phyloP scores from a whole-genome alignment of 257 asterid genomes.

The Jacaranda mimosifolia region DNA sequence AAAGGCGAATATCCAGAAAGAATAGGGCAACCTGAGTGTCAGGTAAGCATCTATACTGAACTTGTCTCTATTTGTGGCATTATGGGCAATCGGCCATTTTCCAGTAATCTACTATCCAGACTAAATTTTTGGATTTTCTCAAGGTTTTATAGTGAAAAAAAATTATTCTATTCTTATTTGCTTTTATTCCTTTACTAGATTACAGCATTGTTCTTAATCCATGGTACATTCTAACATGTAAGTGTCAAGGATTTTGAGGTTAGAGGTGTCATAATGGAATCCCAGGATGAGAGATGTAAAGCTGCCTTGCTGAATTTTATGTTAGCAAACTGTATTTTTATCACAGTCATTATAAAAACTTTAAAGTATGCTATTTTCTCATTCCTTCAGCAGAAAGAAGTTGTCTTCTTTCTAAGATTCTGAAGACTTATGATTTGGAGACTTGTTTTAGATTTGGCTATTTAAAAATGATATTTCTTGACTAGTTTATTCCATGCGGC shows the following conservation, averaged over 20 bases:
- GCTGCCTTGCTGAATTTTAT: too few relatives aligned
- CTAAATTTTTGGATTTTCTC: neutral
- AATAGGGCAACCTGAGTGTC: conserved; percentile 91
- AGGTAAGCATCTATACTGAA: conserved; percentile 54
- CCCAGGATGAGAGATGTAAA: too few relatives aligned
- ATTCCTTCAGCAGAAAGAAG: too few relatives aligned
- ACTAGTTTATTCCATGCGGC: neutral
- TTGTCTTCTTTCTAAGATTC: neutral
- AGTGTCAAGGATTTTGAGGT: too few relatives aligned
- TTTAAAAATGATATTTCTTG: too few relatives aligned
- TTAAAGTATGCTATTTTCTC: too few relatives aligned
- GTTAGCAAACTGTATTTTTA: too few relatives aligned
- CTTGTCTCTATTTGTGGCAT: neutral
- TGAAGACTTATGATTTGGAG: neutral
- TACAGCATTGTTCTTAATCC: neutral
- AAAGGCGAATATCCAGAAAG: conserved; percentile 97
- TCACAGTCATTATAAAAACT: too few relatives aligned
- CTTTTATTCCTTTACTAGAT: neutral
- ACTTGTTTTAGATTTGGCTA: neutral
- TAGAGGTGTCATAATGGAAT: too few relatives aligned
- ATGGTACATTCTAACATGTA: neutral
- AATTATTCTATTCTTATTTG: neutral
- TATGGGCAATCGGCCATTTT: neutral
- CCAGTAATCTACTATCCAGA: neutral
- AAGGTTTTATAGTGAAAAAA: neutral